Evolutionary conservation across 1,284 basidiomycete species (phyloP).

Genomic region (Ustilago bromivora): DNA sequence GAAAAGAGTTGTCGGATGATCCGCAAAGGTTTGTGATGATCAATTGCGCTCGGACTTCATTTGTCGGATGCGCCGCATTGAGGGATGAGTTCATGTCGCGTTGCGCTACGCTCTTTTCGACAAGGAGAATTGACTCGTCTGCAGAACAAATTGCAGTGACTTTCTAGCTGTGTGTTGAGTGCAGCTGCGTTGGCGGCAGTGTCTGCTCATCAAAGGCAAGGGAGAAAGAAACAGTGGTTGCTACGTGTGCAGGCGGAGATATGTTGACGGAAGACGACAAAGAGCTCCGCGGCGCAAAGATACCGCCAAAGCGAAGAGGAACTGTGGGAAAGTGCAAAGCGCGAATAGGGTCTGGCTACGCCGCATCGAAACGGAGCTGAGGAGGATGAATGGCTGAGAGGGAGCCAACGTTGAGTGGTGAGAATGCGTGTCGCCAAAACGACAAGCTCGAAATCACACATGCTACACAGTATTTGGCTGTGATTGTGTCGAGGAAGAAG

Average conservation of each 20-base stretch:
- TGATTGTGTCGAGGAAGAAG: background rate
- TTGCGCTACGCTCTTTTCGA: background rate
- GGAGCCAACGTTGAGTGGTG: background rate
- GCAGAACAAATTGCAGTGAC: background rate
- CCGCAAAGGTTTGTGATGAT: slow-evolving; percentile 8
- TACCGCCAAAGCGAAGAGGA: background rate
- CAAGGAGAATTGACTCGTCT: background rate
- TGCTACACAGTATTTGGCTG: background rate
- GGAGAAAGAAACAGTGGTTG: background rate
- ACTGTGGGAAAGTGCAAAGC: background rate
- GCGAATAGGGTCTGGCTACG: slow-evolving; percentile 2
- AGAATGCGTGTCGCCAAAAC: slow-evolving; percentile 21
- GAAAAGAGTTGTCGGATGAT: slow-evolving; percentile 12
- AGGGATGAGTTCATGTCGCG: background rate
- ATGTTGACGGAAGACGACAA: background rate
- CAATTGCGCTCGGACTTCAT: slow-evolving; percentile 28
- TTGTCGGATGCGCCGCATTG: slow-evolving; percentile 18
- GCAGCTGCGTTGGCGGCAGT: no score
- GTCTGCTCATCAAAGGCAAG: no score
- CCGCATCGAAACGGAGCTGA: background rate
- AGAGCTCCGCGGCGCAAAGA: background rate
- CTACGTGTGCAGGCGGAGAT: no score
- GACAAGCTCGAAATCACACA: slow-evolving; percentile 5
- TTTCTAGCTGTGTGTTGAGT: no score
- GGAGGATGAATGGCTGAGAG: background rate